Base-by-base conservation (phyloP, 2,329 filamentous ascomycete species). In the Coleophoma cylindrospora region DNA sequence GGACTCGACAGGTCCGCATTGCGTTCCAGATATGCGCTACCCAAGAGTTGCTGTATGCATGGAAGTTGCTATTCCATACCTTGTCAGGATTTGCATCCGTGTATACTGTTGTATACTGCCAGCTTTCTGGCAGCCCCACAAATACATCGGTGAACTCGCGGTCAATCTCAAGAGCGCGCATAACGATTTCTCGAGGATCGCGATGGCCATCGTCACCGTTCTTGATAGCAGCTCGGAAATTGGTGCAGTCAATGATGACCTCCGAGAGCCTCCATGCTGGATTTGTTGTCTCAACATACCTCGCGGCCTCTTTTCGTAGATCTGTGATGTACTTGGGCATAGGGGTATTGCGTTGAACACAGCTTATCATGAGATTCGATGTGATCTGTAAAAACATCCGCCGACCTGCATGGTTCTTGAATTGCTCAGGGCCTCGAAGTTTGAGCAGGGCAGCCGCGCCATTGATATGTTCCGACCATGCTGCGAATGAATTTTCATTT, bases 321-420 rank as follows among this genome's bases (percentile, higher is more conserved):
- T 75, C 66, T 27, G 75, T 61, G 48, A 80, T 64, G 37, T 69
- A 60, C 19, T 69, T 61, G 12, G 76, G 77, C 69, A 80, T 75
- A 12, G 75, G 70, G 32, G 73, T 60, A 22, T 70, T 70, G 45
- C 69, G 70, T 53, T 78, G 75, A 21, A 79, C 68, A 57, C 76
- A 79, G 56, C 69, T 74, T 53, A 79, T 70, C 48, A 77, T 66
- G 19, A 76, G 69, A 44, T 71, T 74, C 49, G 77, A 70, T 27
- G 68, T 74, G 19, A 79, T 68, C 71, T 79, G 77, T 47, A 75
- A 68, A 55, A 80, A 80, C 73, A 80, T 76, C 47, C 72, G 68
- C 36, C 69, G 64, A 4, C 76, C 75, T 6, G 74, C 70, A 48
- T 64, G 64, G 13, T 71, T 75, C 40, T 59, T 62, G 56, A 80